Base-by-base conservation (phyloP, 768 basidiomycete species). In the Clitopilus passeckerianus region DNA sequence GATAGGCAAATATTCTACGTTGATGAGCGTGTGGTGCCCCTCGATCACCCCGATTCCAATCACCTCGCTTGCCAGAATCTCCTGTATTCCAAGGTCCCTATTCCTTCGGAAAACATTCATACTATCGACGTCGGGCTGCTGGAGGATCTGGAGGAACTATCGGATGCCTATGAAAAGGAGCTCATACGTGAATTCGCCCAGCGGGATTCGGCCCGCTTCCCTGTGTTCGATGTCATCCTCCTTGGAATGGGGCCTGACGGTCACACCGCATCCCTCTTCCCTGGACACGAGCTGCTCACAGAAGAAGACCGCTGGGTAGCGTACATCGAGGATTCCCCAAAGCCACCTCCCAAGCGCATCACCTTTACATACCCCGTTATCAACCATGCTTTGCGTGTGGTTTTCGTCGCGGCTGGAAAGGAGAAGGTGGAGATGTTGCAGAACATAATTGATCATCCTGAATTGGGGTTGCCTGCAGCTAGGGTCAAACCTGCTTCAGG, bases 231-330 rank as follows among this genome's bases (percentile, higher is more conserved):
- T 71, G 86, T 99, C 70, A 90, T 98, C 75, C 85, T 99, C 46
- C 88, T 99, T 56, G 97, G 97, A 54, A 87, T 95, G 83, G 97
- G 97, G 30, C 92, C 91, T 5, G 97, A 98, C 71, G 96, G 96
- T n/a, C 97, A 99, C 79, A 98, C 96, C 43, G 94, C 90, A 61
- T 95, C 92, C 6, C 87, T 99, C 65, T 99, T 99, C 85, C 97
- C 97, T 8, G 90, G 82, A n/a, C 96, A 98, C 69, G 72, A 75
- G 22, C 82, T 98, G 37, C 82, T 99, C 54, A 61, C 75, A n/a
- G 96, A 97, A 75, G 83, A 80, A 54, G 93, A 93, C 71, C 84
- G 92, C 60, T 99, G 97, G 97, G 91, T 99, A 22, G 96, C 95
- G 1, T 90, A 86, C 72, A 78, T 99, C 67, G 86, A 91, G 18